Base-by-base conservation (phyloP, 495 filamentous ascomycete species). In the Trichoderma gamsii region DNA sequence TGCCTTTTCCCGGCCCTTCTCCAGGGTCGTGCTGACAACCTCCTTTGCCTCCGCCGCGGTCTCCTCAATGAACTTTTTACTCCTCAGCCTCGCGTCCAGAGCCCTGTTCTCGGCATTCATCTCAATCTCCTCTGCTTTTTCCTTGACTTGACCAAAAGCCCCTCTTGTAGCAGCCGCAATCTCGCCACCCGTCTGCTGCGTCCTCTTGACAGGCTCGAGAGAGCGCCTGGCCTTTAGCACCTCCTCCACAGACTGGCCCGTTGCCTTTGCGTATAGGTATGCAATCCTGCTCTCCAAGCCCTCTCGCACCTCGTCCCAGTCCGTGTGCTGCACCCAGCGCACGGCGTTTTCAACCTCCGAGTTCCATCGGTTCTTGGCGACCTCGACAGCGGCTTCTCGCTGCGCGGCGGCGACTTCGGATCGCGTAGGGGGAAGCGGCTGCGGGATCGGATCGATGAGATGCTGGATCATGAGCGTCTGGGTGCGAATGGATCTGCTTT, bases 361-460 rank as follows among this genome's bases (percentile, higher is more conserved):
- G 73, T 95, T 94, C 91, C 91, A 95, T 63, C 83, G 77, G 75
- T 92, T 89, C 79, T 95, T 95, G 71, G 89, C 78, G 11, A 85
- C 79, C 72, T 92, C 90, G 46, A 84, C 73, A 69, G 88, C 78
- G 18, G 80, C 80, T 41, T 82, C 78, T 52, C 80, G 78, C 49
- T 80, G 74, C 16, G 77, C 77, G n/a, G 75, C 73, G 27, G 74
- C 78, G 23, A 78, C 71, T 68, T 85, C 80, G 9, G 75, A 76
- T 23, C 78, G 73, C 4, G 73, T 80, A 3, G 81, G 80, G 49
- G 80, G 78, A 0, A 75, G 72, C 38, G 70, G 72, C 71, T 82
- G 71, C 70, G 83, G 68, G 69, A 84, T 59, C 63, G 79, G 69
- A 80, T 86, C 69, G 78, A 69, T 77, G 63, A 89, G 79, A 71